These are phyloP conservation scores for Tetrapisispora pingtungensis DNA, from an alignment of 805 yeast genomes.

Conservation along the genomic window DNA sequence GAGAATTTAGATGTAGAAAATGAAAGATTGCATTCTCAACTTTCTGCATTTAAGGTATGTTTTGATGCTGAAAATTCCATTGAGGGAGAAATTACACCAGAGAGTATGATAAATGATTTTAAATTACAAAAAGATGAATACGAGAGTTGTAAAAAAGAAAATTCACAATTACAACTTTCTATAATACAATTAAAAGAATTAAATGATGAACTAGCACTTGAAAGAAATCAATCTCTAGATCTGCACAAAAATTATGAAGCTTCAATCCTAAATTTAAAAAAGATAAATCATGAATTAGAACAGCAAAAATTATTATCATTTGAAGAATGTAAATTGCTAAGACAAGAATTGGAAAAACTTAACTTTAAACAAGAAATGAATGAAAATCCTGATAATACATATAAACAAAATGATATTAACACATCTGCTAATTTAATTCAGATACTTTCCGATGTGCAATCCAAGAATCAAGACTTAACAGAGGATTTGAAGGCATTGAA, in stretches of 20 bases:
- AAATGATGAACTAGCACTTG: constrained; percentile 30
- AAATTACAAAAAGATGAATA: constrained; percentile 21
- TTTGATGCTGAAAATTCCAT: constrained; percentile 22
- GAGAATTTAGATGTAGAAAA: constrained; percentile 43
- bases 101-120: constrained; percentile 33
- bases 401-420: constrained; percentile 7
- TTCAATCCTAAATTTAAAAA: constrained; percentile 24
- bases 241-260: constrained; percentile 19
- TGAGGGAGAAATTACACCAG: constrained; percentile 32
- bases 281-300: constrained; percentile 36
- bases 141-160: constrained; percentile 28
- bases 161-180: constrained; percentile 19
- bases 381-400: not conserved
- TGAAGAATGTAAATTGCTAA: constrained; percentile 49
- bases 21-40: constrained; percentile 37
- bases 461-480: constrained; percentile 38
- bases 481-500: constrained; percentile 30
- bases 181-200: constrained; percentile 17
- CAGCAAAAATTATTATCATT: constrained; percentile 43
- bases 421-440: constrained; percentile 13
- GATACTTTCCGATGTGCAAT: constrained; percentile 47
- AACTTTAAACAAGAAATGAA: constrained; percentile 8
- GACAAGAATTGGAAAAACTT: constrained; percentile 42
- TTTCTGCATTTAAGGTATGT: constrained; percentile 36
- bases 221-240: constrained; percentile 31